Percentiles rank a stretch among this genome's conserved stretches.
Conservation (phyloP, 2,329 filamentous ascomycete genomes). For the Apiospora hydei region DNA sequence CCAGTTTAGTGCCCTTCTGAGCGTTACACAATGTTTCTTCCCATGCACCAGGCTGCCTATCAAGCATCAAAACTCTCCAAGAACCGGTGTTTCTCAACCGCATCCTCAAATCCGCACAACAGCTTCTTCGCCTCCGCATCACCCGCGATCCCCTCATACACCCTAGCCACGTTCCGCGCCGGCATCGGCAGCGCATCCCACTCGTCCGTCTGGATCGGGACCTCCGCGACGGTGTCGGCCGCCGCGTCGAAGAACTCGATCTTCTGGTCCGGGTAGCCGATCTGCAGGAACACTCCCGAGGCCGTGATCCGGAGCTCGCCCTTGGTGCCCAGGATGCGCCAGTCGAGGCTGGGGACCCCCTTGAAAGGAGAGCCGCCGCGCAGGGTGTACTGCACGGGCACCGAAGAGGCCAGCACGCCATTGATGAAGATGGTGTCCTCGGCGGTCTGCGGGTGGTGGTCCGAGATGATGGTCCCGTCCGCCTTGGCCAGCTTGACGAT, state of each 20-base stretch:
- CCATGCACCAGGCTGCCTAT: not conserved
- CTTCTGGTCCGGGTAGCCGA: constrained; percentile 15
- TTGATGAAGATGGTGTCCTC: constrained; percentile 9
- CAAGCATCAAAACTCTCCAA: not conserved
- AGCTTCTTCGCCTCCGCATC: not conserved
- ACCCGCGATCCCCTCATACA: constrained; percentile 20
- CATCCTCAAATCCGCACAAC: not conserved
- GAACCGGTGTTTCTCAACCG: not conserved
- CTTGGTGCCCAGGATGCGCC: constrained; percentile 22
- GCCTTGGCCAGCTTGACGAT: not conserved
- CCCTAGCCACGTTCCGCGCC: constrained; percentile 18
- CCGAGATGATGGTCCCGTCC: not conserved
- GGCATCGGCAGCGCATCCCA: constrained; percentile 20
- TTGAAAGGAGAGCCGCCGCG: not conserved
- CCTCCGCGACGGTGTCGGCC: not conserved
- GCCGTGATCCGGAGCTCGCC: constrained; percentile 23
- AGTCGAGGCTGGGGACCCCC: not conserved
- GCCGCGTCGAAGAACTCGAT: constrained; percentile 9
- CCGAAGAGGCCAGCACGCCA: not conserved
- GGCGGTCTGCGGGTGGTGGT: not conserved
- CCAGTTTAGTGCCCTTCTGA: too few relatives aligned
- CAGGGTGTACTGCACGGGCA: not conserved
- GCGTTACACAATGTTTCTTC: too few relatives aligned
- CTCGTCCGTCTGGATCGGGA: constrained; percentile 15
- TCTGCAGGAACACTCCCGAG: constrained; percentile 8